Conservation (phyloP, 306 rosid genomes). For the Dalbergia cochinchinensis region DNA sequence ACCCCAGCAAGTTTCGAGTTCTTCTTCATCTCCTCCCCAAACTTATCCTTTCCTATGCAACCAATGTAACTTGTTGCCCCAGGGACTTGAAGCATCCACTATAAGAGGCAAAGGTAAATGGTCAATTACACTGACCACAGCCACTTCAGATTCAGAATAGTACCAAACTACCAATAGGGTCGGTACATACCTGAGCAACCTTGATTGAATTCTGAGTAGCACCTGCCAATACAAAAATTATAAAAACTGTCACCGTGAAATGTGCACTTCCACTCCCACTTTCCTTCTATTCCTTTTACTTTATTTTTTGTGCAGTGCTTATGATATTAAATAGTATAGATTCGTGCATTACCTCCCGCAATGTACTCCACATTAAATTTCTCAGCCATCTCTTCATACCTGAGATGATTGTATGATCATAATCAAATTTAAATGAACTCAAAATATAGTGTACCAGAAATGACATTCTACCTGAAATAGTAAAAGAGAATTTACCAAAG, state of each 20-base stretch:
- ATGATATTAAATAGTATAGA: slow-evolving; percentile 22
- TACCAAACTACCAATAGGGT: not conserved
- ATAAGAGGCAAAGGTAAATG: slow-evolving; percentile 24
- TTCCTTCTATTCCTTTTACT: not conserved
- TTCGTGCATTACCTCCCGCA: slow-evolving; percentile 78
- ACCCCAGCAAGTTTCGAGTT: slow-evolving; percentile 73
- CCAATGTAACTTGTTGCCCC: slow-evolving; percentile 90
- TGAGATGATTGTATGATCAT: slow-evolving; percentile 34
- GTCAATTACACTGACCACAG: slow-evolving; percentile 32
- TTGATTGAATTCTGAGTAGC: slow-evolving; percentile 89
- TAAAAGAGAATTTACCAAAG: not conserved
- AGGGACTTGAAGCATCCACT: slow-evolving; percentile 91
- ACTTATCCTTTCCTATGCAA: slow-evolving; percentile 85
- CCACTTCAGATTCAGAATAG: not conserved
- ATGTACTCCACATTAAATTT: slow-evolving; percentile 70
- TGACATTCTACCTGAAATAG: not conserved
- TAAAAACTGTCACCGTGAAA: slow-evolving; percentile 6
- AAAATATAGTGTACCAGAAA: slow-evolving; percentile 2
- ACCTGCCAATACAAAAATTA: slow-evolving; percentile 52
- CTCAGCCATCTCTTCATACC: slow-evolving; percentile 74
- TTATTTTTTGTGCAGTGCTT: not conserved
- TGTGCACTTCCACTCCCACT: not conserved
- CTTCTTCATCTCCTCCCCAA: slow-evolving; percentile 86
- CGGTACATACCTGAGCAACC: slow-evolving; percentile 77
- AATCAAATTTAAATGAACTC: slow-evolving; percentile 31